Evolutionary conservation across 345 rosid genomes (phyloP).

Genomic region (Cardamine resedifolia): DNA sequence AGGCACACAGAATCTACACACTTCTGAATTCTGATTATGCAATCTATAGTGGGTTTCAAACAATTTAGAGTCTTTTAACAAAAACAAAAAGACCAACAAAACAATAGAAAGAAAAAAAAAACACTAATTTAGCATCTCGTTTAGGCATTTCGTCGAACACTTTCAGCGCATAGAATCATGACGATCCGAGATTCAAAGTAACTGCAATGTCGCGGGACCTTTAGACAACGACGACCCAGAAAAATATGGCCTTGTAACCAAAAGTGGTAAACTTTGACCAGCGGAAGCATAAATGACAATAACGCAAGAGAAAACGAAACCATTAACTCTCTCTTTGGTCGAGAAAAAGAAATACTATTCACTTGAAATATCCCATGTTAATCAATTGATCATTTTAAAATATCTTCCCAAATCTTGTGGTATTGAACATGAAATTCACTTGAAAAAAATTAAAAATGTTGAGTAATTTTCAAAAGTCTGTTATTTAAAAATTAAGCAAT

Average conservation of each 20-base stretch:
- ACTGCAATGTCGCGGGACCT: neutral
- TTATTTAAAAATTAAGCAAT: neutral
- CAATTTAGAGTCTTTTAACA: neutral
- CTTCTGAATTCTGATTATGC: neutral
- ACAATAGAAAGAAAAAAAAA: neutral
- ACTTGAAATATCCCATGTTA: neutral
- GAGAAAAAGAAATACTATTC: neutral
- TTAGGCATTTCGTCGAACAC: slow-evolving; percentile 21
- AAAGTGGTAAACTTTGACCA: slow-evolving; percentile 3
- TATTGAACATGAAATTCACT: neutral
- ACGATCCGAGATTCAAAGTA: neutral
- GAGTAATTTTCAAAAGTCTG: neutral
- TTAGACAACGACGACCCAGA: neutral
- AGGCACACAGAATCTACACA: neutral
- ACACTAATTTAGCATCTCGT: neutral
- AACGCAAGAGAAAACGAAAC: slow-evolving; percentile 10
- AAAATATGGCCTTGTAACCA: neutral
- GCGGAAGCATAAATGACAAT: neutral
- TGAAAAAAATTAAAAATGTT: neutral
- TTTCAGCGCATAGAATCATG: neutral
- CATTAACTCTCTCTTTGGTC: neutral
- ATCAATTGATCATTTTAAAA: neutral
- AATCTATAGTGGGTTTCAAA: neutral
- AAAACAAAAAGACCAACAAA: neutral
- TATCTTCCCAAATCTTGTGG: neutral